Evolutionary conservation across 495 filamentous ascomycete genomes (phyloP), one percentile per base, ranked within the genome.

Genomic region (Aspergillus diversus): DNA sequence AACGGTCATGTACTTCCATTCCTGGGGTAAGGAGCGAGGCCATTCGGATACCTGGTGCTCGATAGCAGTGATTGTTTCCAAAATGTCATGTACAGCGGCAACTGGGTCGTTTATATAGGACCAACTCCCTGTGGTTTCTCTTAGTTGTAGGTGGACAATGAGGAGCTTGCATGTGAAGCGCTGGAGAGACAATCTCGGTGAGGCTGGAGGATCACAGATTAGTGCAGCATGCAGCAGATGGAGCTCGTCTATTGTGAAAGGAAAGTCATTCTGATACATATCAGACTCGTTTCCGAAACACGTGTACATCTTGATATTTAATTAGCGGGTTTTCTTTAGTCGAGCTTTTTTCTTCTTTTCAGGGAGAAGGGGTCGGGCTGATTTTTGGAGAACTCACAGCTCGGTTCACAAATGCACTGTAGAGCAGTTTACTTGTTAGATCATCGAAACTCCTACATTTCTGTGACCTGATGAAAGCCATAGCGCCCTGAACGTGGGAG

Each of bases 171-270:
- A 59, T 43, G 33, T 59, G 47, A 39, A 7, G 7, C 13, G 37
- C 37, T 39, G 37, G 13, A 39, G 37, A 39, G 37, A 39, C 8
- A 13, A 7, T 39, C 37, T 39, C 13, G 37, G 37, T 39, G 37
- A 39, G 37, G 37, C 13, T 59, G 50, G 16, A 52, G 46, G 33
- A 48, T 59, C 37, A 39, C 7, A 3, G 7, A 39, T 8, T 35
- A 59, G 11, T 4, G 46, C 57, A 33, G n/a, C 33, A 48, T 59
- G 33, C 2, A 59, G n/a, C 6, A 27, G 9, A 9, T 59, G 57
- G n/a, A 59, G 57, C 13, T 59, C 57, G 47, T 51, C 31, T n/a
- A 59, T 35, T 8, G 57, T 59, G 47, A 59, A 59, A 16, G 50
- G 49, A 11, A 59, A 59, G 16, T 39, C 37, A 13, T 39, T 39